Evolutionary conservation across 2,329 filamentous ascomycete genomes (phyloP), one percentile per base, ranked within the genome.

Genomic region (Cladobotryum protrusum): DNA sequence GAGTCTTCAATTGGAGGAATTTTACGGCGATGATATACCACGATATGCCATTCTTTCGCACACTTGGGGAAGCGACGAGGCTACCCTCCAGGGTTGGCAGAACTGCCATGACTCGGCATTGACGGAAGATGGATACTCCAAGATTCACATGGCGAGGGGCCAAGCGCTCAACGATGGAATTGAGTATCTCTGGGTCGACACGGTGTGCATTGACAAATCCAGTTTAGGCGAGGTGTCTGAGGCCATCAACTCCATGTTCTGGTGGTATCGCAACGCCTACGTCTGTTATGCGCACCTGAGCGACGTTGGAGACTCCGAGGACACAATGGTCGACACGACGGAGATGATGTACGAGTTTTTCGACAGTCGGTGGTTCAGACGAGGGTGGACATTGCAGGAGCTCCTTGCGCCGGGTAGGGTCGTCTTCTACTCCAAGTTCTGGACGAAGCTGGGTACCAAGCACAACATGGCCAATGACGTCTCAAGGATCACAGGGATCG

Each of bases 151-250:
- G 1, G 51, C 42, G 34, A 55, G 56, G 12, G 34, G 18, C 4
- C 56, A 56, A 35, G 57, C 58, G 20, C n/a, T 45, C 17, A 39
- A 44, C 9, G 32, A 50, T n/a, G 43, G 32, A 7, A 15, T 45
- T 60, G 57, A 49, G 7, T 59, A 61, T 29, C 49, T 58, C 11
- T 64, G 63, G 63, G 53, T 62, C 3, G 63, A 65, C 32, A 63
- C 63, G 1, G 58, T 58, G 51, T 62, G 54, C n/a, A 56, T 56
- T 44, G 54, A 56, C 53, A 56, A 55, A 43, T 47, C 53, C 1
- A 53, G 50, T 1, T 45, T 44, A 13, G 54, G 50, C 2, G 54
- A 56, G 48, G 14, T 43, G 50, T 39, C 36, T 4, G 36, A 39
- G 36, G 36, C 36, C 17, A 15, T 39, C 36, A 39, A 39, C 36